Conservation (phyloP, 2,329 filamentous ascomycete species). For the Amphichorda felina region DNA sequence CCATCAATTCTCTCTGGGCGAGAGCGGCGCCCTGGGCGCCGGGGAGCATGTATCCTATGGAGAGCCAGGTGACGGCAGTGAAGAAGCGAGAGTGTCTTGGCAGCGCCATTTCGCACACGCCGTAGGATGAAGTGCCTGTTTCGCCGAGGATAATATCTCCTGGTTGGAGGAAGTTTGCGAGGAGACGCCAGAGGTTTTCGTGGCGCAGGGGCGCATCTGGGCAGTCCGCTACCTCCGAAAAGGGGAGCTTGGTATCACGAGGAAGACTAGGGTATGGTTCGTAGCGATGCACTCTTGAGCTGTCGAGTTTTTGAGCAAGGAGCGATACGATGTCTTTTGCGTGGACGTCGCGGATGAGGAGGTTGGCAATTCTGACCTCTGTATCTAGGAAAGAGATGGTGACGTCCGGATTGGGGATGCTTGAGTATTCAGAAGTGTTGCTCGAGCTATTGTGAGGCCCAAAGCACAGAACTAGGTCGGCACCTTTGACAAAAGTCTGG, state of each 20-base stretch:
- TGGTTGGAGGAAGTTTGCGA: too few species aligned
- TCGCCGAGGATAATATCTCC: constrained; percentile 46
- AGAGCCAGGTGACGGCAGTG: constrained; percentile 42
- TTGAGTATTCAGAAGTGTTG: constrained; percentile 28
- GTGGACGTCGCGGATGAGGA: neutral
- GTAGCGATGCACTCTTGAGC: constrained; percentile 11
- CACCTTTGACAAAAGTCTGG: constrained; percentile 22
- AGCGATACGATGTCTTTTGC: too few species aligned
- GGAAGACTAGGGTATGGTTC: constrained; percentile 14
- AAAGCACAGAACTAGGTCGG: constrained; percentile 32
- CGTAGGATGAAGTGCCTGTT: constrained; percentile 45
- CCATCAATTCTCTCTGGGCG: constrained; percentile 34
- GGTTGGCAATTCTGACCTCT: constrained; percentile 1
- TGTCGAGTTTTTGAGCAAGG: constrained; percentile 7
- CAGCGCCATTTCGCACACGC: constrained; percentile 36
- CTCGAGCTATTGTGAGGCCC: constrained; percentile 33
- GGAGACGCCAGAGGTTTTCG: constrained; percentile 32
- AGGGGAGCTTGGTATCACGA: constrained; percentile 9
- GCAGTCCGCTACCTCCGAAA: constrained; percentile 5
- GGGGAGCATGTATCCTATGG: constrained; percentile 48
- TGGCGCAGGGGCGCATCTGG: constrained; percentile 28
- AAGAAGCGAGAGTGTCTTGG: constrained; percentile 35
- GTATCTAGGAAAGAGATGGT: constrained; percentile 19
- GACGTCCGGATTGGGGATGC: constrained; percentile 18
- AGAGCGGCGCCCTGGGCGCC: constrained; percentile 44